Base-by-base conservation (phyloP, 2,329 filamentous ascomycete genomes). In the Ophiostoma pallidulum region DNA sequence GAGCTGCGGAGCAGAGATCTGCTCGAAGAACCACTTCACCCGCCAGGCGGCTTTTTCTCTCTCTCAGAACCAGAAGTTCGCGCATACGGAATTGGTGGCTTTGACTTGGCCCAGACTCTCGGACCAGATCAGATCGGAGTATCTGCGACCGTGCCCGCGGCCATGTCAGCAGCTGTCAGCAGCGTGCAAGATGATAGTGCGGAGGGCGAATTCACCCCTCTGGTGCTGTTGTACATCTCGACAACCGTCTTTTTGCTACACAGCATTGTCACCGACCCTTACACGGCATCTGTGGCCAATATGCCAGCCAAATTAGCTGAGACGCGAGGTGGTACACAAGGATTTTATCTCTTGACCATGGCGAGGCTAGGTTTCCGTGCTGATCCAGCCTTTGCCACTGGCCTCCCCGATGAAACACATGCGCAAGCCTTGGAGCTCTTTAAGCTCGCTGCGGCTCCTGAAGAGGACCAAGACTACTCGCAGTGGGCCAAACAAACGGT, bases 391-490 rank as follows among this genome's bases (percentile, higher is more conserved):
- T 72, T 94, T 24, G 89, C 49, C 3, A 19, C 35, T 2, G 51
- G 52, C 1, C 29, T 55, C 12, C 39, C 36, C 37, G 96, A 64
- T 71, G 73, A 2, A 82, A 82, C 0, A 83, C 94, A 45, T 83
- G 85, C 91, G 53, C 80, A 83, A 64, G 91, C 92, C 4, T 82
- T 91, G 56, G 80, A 85, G 58, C 70, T 98, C 53, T 64, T 97
- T 33, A 88, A 95, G 61, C 71, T 87, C 51, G 78, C 80, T 3
- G 78, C 95, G 19, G 92, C 86, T 45, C 84, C 88, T 0, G 86
- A 94, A 35, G 73, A 77, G 48, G 73, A 73, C 2, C 68, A 73
- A 48, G 48, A 50, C 10, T 55, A 54, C 16, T 10, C 45, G 9
- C 26, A 37, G 3, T 54, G 52, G 53, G 48, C 53, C 2, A 14